A percentile compares a stretch with the other conserved stretches of the same genome.
phyloP scores from a whole-genome alignment of 805 yeast species.

The Cyberlindnera americana region DNA sequence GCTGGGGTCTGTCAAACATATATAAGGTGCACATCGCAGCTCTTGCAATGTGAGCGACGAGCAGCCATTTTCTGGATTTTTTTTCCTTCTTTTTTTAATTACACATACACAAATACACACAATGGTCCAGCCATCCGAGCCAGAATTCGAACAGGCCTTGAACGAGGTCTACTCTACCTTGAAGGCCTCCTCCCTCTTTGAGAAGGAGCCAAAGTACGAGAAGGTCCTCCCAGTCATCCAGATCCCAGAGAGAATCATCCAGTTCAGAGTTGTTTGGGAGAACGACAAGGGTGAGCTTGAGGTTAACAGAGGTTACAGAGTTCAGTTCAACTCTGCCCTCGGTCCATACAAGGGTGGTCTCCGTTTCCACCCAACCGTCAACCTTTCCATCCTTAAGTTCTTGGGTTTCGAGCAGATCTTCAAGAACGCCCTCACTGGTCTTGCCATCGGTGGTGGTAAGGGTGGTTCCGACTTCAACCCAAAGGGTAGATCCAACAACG shows the following conservation, averaged over 20 bases:
- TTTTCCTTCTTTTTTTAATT: not conserved
- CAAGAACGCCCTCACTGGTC: conserved; percentile 96
- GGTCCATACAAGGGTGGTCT: conserved; percentile 99
- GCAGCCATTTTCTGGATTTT: no score
- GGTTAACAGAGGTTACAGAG: conserved; percentile 97
- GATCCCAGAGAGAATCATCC: conserved; percentile 93
- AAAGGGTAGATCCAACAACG: conserved; percentile 87
- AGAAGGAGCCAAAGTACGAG: conserved; percentile 84
- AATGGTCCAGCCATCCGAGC: conserved; percentile 88
- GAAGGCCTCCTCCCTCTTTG: conserved; percentile 86
- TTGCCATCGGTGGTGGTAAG: conserved; percentile 98
- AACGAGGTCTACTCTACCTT: conserved; percentile 86
- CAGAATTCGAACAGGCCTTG: conserved; percentile 99
- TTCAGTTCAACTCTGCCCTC: conserved; percentile 95
- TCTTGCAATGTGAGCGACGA: no score
- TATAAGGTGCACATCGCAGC: not conserved
- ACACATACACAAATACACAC: conserved; percentile 13
- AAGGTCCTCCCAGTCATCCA: conserved; percentile 86
- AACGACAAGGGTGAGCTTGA: conserved; percentile 88
- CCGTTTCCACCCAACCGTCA: conserved; percentile 96
- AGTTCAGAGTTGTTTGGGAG: conserved; percentile 98
- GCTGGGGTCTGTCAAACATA: not conserved
- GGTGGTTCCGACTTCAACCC: conserved; percentile 99
- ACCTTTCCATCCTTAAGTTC: conserved; percentile 91
- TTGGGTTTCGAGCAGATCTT: conserved; percentile 98